Percentiles rank a stretch among this genome's conserved stretches.
phyloP scores from a whole-genome alignment of 257 asterid species.

The Solanum infundibuliforme region DNA sequence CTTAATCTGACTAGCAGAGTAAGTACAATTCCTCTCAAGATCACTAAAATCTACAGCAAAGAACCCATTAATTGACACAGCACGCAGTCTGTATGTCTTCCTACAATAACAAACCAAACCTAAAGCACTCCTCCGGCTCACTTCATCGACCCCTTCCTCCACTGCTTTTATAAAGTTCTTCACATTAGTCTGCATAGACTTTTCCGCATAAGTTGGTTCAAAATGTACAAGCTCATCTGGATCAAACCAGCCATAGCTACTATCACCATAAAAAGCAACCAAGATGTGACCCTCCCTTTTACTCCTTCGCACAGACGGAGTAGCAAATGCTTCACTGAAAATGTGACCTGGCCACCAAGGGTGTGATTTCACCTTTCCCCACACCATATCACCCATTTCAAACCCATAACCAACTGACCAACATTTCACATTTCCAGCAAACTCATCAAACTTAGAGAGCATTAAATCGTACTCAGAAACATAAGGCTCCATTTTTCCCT shows the following conservation, averaged over 20 bases:
- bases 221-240: conserved; percentile 72
- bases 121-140: conserved; percentile 54
- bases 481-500: not conserved
- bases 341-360: conserved; percentile 99
- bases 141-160: conserved; percentile 84
- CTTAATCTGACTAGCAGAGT: conserved; percentile 50
- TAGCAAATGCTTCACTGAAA: conserved; percentile 57
- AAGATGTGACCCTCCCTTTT: conserved; percentile 67
- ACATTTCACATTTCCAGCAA: conserved; percentile 30
- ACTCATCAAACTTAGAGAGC: conserved; percentile 63
- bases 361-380: conserved; percentile 98
- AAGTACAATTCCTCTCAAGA: conserved; percentile 44
- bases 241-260: conserved; percentile 93
- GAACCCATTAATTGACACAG: conserved; percentile 39
- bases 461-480: conserved; percentile 30
- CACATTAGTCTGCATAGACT: conserved; percentile 52
- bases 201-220: conserved; percentile 60
- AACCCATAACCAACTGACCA: conserved; percentile 54
- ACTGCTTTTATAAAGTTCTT: conserved; percentile 56
- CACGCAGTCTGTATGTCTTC: conserved; percentile 48
- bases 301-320: conserved; percentile 56
- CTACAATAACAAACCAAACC: conserved; percentile 81
- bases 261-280: conserved; percentile 93
- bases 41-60: conserved; percentile 62
- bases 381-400: conserved; percentile 89